A percentile compares a stretch with the other conserved stretches of the same genome.
Evolutionary conservation across 2,329 filamentous ascomycete genomes (phyloP).

Genomic region (Ophiostoma novo-ulmi): DNA sequence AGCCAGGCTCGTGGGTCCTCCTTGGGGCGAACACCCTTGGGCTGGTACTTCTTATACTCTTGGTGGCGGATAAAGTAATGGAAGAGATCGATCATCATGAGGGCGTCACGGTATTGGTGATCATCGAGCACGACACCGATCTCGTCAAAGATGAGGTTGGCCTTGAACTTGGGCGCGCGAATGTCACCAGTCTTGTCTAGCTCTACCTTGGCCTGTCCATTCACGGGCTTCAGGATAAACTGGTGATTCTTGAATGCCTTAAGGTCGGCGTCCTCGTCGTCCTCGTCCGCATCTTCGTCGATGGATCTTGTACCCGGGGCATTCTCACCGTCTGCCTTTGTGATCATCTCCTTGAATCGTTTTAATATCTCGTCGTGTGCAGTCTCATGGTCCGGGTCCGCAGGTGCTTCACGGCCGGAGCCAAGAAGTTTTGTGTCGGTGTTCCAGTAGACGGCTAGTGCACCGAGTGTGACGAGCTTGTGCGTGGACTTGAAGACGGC

Average conservation of each 20-base stretch:
- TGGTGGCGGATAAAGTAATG: conserved; percentile 98
- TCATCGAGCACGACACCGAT: conserved; percentile 97
- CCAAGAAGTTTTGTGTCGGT: conserved; percentile 83
- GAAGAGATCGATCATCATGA: conserved; percentile 98
- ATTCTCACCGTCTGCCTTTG: conserved; percentile 45
- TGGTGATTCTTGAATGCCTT: conserved; percentile 56
- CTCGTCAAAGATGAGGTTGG: conserved; percentile 88
- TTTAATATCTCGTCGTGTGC: conserved; percentile 68
- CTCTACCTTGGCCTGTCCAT: conserved; percentile 85
- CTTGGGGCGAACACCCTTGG: conserved; percentile 72
- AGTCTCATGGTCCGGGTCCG: conserved; percentile 51
- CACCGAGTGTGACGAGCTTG: conserved; percentile 86
- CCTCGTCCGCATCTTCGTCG: conserved; percentile 43
- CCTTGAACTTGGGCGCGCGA: conserved; percentile 79
- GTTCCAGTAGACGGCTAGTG: conserved; percentile 95
- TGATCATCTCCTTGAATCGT: conserved; percentile 74
- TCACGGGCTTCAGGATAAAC: conserved; percentile 94
- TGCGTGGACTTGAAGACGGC: conserved; percentile 77
- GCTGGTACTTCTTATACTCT: conserved; percentile 90
- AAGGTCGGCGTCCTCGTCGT: conserved; percentile 43
- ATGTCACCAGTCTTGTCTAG: conserved; percentile 85
- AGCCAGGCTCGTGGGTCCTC: conserved; percentile 93
- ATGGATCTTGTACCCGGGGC: neutral
- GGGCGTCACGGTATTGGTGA: conserved; percentile 89
- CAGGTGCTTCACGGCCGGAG: conserved; percentile 67